These are phyloP conservation scores for Sugiyamaella japonica DNA, from an alignment of 1,139 yeast species.

Conservation along the genomic window DNA sequence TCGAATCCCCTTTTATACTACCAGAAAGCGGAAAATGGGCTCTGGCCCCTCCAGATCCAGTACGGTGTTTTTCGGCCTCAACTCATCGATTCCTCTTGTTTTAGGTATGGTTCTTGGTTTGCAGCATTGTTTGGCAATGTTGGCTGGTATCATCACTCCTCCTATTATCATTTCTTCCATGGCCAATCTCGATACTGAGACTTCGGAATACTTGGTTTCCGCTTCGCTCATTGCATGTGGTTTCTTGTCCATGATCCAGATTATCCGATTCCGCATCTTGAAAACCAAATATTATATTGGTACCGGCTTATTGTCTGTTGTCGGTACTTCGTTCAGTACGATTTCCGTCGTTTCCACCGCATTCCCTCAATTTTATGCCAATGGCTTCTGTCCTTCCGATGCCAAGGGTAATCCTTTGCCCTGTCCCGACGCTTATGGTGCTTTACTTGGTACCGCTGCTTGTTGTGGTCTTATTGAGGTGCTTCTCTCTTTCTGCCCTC, in stretches of 20 bases:
- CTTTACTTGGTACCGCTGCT: constrained; percentile 75
- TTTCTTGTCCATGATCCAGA: constrained; percentile 69
- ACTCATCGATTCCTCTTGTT: constrained; percentile 75
- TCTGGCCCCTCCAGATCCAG: constrained; percentile 39
- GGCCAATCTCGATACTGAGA: constrained; percentile 55
- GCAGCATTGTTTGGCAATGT: constrained; percentile 85
- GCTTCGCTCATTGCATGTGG: constrained; percentile 77
- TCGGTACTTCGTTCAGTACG: constrained; percentile 87
- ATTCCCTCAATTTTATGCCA: constrained; percentile 73
- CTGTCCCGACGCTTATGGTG: constrained; percentile 89
- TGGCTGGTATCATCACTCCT: constrained; percentile 89
- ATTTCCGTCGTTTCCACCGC: constrained; percentile 75
- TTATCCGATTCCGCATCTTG: constrained; percentile 73
- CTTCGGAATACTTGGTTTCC: constrained; percentile 71
- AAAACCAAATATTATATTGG: constrained; percentile 76
- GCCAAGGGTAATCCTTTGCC: constrained; percentile 64
- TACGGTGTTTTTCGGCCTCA: constrained; percentile 76
- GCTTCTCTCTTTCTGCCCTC: constrained; percentile 70
- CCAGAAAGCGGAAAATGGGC: constrained; percentile 43
- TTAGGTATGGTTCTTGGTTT: constrained; percentile 76
- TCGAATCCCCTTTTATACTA: constrained; percentile 57
- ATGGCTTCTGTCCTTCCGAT: constrained; percentile 65
- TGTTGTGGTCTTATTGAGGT: constrained; percentile 76
- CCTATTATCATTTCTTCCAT: constrained; percentile 65
- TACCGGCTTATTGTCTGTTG: constrained; percentile 83